A percentile compares a stretch with the other conserved stretches of the same genome.
Evolutionary conservation across 192 early-diverging fungal species (phyloP).

Genomic region (Dissophora ornata): DNA sequence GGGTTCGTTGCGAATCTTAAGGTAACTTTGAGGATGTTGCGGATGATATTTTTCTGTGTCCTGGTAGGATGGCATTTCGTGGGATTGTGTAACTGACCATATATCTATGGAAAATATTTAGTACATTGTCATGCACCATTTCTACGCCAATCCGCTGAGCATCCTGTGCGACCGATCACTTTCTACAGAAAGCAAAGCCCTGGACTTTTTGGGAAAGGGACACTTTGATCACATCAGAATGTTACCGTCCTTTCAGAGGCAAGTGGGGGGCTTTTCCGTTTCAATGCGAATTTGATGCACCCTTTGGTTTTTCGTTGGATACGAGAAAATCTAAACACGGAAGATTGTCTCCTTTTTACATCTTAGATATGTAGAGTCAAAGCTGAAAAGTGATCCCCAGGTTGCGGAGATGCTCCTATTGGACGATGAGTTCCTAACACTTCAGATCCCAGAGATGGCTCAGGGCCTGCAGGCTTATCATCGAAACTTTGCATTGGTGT

Average conservation of each 20-base stretch:
- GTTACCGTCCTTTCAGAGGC: conserved; percentile 73
- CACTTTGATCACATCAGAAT: conserved; percentile 76
- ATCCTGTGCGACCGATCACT: conserved; percentile 60
- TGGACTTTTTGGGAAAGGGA: conserved; percentile 55
- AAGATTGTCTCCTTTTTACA: not conserved
- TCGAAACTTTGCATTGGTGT: conserved; percentile 65
- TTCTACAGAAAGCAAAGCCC: conserved; percentile 19
- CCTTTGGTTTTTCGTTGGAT: too few relatives aligned
- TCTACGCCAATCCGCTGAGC: conserved; percentile 86
- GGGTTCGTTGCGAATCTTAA: conserved; percentile 78
- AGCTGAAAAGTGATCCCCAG: conserved; percentile 50
- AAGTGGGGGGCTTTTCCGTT: too few relatives aligned
- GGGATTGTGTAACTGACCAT: too few relatives aligned
- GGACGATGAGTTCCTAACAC: conserved; percentile 69
- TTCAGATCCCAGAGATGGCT: conserved; percentile 63
- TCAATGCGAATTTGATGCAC: too few relatives aligned
- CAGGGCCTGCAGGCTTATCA: conserved; percentile 66
- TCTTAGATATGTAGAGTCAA: conserved; percentile 29
- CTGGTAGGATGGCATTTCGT: too few relatives aligned
- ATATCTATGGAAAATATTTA: too few relatives aligned
- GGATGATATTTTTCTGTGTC: too few relatives aligned
- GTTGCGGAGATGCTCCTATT: conserved; percentile 61
- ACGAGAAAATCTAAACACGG: too few relatives aligned
- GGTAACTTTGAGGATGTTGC: too few relatives aligned
- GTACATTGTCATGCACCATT: conserved; percentile 90